A percentile compares a stretch with the other conserved stretches of the same genome.
Evolutionary conservation across 352 stramenopile species (phyloP).

Genomic region (Peronospora farinosa): DNA sequence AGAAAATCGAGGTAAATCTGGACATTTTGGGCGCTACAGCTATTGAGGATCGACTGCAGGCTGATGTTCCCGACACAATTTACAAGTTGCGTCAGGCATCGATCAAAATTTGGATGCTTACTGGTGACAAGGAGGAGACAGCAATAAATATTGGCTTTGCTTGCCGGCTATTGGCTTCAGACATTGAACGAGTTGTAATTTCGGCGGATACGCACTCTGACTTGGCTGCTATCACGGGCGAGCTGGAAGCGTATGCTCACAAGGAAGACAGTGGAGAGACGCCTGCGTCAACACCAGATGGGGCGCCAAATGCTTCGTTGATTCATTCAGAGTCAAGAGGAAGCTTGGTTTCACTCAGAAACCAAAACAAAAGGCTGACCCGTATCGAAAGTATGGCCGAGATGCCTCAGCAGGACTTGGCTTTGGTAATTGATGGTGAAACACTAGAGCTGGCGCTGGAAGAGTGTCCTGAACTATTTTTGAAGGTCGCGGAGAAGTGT

Average conservation of each 20-base stretch:
- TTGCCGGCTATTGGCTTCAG: conserved; percentile 83
- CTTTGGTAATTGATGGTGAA: conserved; percentile 77
- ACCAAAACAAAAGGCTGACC: conserved; percentile 36
- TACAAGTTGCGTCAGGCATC: conserved; percentile 86
- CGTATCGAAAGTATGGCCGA: conserved; percentile 63
- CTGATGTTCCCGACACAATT: conserved; percentile 89
- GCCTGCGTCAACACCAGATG: conserved; percentile 16
- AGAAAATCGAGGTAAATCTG: conserved; percentile 83
- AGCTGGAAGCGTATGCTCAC: conserved; percentile 48
- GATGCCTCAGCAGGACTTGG: conserved; percentile 40
- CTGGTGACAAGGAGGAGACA: conserved; percentile 92
- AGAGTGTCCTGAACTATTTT: conserved; percentile 60
- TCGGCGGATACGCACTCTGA: conserved; percentile 71
- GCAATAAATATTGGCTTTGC: conserved; percentile 95
- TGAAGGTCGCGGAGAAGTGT: conserved; percentile 79
- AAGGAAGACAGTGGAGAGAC: conserved; percentile 25
- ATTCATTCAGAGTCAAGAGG: conserved; percentile 10
- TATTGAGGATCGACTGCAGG: conserved; percentile 92
- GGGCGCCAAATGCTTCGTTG: neutral
- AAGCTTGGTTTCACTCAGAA: conserved; percentile 9
- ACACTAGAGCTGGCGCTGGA: conserved; percentile 72
- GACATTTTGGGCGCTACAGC: conserved; percentile 88
- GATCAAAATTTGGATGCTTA: conserved; percentile 95
- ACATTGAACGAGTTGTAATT: conserved; percentile 89
- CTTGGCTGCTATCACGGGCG: conserved; percentile 49